Evolutionary conservation across 139 green algal species (phyloP), one percentile per base, ranked within the genome.

Genomic region (Tetraselmis chui): DNA sequence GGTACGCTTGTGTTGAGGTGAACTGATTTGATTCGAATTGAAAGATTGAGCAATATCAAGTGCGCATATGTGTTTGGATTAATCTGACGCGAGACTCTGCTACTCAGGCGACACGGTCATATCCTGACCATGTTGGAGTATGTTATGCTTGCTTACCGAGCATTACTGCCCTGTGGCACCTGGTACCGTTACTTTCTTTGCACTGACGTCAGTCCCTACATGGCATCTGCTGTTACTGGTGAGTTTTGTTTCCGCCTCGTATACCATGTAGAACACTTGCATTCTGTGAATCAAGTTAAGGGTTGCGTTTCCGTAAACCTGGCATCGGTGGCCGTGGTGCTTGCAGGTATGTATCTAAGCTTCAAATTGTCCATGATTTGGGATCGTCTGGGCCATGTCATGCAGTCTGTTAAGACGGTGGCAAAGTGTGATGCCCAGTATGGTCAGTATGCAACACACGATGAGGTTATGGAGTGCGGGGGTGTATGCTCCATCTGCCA

Each of bases 401-500:
- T 76, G 76, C 32, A 91, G 29, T 84, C 88, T 29, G 30, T 88
- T 1, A 84, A 77, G 29, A 82, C 82, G 11, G 86, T 85, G 28
- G 30, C 85, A 31, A 58, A 84, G 27, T 79, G 75, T 24, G 83
- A 87, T 0, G 83, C 86, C n/a, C 77, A 89, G 76, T 92, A 92
- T 31, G 92, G 92, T 30, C 79, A 30, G 0, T 84, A 87, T 26
- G 80, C 91, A 23, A 85, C 75, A 1, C 45, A 84, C 1, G 85
- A 86, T 0, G 91, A 94, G 32, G 75, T 90, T 25, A 76, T 77
- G 45, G 89, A 85, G 67, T 83, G 45, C 28, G 88, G 84, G n/a
- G 83, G 81, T n/a, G 77, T 67, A 45, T 97, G 94, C 89, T 83
- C 94, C 29, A 96, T 97, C 30, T 97, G 94, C 87, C 93, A 97